These are phyloP conservation scores for Aspergillus leporis DNA, from an alignment of 495 filamentous ascomycete species.

Conservation along the genomic window DNA sequence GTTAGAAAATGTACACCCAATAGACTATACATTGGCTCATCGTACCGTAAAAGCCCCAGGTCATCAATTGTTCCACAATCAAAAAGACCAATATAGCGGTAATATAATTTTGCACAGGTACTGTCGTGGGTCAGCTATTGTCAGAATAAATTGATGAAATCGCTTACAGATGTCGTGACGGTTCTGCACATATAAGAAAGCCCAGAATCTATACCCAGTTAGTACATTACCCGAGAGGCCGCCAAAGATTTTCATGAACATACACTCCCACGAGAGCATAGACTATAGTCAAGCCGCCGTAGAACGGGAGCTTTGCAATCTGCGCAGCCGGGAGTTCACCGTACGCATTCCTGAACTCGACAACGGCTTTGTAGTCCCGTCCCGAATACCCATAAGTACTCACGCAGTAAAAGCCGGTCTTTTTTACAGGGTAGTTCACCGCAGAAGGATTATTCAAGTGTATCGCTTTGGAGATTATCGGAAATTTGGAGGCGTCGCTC, in stretches of 20 bases:
- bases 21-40: background rate
- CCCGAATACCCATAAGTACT: constrained; percentile 66
- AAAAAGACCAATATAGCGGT: constrained; percentile 96
- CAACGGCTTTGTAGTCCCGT: constrained; percentile 69
- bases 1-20: constrained; percentile 10
- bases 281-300: constrained; percentile 89
- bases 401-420: constrained; percentile 97
- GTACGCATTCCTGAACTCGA: constrained; percentile 93
- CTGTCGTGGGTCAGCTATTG: constrained; percentile 47
- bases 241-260: constrained; percentile 17
- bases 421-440: constrained; percentile 77
- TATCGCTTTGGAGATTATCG: constrained; percentile 76
- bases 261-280: constrained; percentile 84
- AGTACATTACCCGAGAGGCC: constrained; percentile 17
- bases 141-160: background rate
- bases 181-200: constrained; percentile 93
- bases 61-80: constrained; percentile 93
- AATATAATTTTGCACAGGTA: constrained; percentile 99
- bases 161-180: constrained; percentile 81
- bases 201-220: constrained; percentile 71
- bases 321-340: constrained; percentile 94
- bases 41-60: constrained; percentile 88
- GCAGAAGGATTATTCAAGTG: constrained; percentile 74
- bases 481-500: constrained; percentile 61
- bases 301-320: constrained; percentile 97